A percentile compares a stretch with the other conserved stretches of the same genome.
phyloP scores from a whole-genome alignment of 345 rosid species.

The Moricandia moricandioides region DNA sequence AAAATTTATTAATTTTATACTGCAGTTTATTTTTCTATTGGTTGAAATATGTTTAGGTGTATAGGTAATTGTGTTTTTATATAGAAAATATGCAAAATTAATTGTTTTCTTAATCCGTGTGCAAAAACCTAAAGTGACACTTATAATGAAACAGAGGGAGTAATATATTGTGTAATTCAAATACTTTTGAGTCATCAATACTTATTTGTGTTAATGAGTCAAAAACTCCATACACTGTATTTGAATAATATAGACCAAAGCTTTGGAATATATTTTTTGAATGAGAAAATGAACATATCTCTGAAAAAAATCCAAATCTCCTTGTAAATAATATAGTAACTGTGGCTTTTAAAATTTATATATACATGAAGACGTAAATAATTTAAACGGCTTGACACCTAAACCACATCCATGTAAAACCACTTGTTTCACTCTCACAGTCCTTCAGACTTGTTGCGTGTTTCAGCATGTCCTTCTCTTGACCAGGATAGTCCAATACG shows the following conservation, averaged over 20 bases:
- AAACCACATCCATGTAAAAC: neutral
- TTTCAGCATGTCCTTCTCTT: slow-evolving; percentile 64
- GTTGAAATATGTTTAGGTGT: no score
- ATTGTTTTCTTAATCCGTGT: no score
- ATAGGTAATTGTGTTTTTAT: no score
- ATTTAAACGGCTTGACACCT: neutral
- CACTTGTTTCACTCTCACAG: slow-evolving; percentile 34
- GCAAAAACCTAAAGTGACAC: no score
- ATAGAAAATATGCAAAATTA: no score
- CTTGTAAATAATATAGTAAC: neutral
- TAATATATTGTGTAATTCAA: neutral
- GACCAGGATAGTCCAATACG: slow-evolving; percentile 57
- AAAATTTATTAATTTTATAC: no score
- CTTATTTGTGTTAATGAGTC: neutral
- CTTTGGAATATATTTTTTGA: neutral
- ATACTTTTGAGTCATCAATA: neutral
- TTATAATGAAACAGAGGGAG: no score
- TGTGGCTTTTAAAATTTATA: no score
- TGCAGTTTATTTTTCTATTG: no score
- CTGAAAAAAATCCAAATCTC: neutral
- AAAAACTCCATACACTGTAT: neutral
- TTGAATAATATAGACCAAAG: neutral
- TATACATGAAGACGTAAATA: no score
- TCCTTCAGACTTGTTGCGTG: slow-evolving; percentile 71
- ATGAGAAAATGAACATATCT: neutral